phyloP scores from a whole-genome alignment of 768 basidiomycete genomes.

The Psilocybe sp. region DNA sequence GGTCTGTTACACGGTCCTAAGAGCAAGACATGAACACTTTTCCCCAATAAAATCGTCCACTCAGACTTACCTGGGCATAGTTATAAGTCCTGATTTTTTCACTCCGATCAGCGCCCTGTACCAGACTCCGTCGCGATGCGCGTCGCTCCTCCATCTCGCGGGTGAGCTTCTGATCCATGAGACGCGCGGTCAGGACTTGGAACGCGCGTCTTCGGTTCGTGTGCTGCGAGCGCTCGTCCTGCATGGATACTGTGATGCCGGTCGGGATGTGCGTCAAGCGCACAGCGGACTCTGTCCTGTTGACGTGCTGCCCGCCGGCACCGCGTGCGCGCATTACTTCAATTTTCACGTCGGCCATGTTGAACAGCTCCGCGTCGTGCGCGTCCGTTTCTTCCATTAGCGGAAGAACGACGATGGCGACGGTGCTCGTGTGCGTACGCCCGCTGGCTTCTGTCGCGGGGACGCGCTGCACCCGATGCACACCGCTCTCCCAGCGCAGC shows the following conservation, averaged over 20 bases:
- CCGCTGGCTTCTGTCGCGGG: conserved; percentile 89
- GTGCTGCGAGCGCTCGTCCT: conserved; percentile 96
- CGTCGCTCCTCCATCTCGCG: conserved; percentile 71
- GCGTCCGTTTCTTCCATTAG: conserved; percentile 64
- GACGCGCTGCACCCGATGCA: conserved; percentile 93
- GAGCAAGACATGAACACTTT: not conserved
- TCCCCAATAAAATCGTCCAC: not conserved
- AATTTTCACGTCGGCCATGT: conserved; percentile 81
- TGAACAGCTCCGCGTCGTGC: conserved; percentile 62
- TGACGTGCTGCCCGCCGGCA: conserved; percentile 98
- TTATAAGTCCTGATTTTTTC: conserved; percentile 98
- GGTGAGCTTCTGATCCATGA: conserved; percentile 77
- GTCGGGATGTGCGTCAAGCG: conserved; percentile 90
- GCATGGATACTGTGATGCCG: conserved; percentile 95
- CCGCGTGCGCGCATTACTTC: conserved; percentile 98
- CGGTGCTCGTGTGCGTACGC: conserved; percentile 89
- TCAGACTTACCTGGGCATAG: conserved; percentile 68
- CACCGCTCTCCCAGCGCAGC: conserved; percentile 89
- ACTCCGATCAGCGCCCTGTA: conserved; percentile 81
- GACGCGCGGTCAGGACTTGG: conserved; percentile 80
- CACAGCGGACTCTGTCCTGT: conserved; percentile 97
- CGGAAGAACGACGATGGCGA: conserved; percentile 84
- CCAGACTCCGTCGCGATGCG: conserved; percentile 65
- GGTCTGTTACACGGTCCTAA: conserved; percentile 91
- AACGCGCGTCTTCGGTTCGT: conserved; percentile 95